Base-by-base conservation (phyloP, 169 alveolate species). In the Eimeria mitis region DNA sequence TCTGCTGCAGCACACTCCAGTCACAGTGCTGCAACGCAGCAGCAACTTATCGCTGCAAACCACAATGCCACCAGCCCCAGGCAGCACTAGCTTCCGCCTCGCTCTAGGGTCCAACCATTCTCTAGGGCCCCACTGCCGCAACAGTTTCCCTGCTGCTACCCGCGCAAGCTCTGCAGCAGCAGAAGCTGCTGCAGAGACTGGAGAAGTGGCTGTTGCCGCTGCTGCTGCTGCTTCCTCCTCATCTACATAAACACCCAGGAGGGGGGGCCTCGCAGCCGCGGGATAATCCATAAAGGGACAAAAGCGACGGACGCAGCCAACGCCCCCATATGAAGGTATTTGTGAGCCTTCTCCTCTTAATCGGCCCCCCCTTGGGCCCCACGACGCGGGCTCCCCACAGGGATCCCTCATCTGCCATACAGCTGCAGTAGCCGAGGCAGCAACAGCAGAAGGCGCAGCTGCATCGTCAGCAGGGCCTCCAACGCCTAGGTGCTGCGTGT, bases 1-100 rank as follows among this genome's bases (percentile, higher is more conserved):
- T n/a, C 42, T 81, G 89, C 89, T 81, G 89, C 89, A 31, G 71
- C 89, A 81, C n/a, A 81, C 89, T 23, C 89, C 89, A 34, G 89
- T 81, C 59, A 81, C 47, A 28, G 70, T 56, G 70, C 89, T 81
- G 89, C 89, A 81, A 37, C 89, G 89, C 71, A 81, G 73, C 73
- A 81, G 52, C 73, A 54, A 11, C 52, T 52, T 54, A 54, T 56
- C 42, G 89, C 89, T 81, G 89, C 89, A 81, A 37, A 81, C 89
- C 89, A 81, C 89, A 28, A 81, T 81, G 71, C 89, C 89, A 25
- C 89, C 89, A 52, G 89, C 59, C n/a, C 89, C 89, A n/a, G 89
- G 89, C 16, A 81, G 89, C 73, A 54, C 34, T 54, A 34, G 19
- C 19, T 49, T 34, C 34, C 71, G 52, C 71, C 71, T 49, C 31